These are phyloP conservation scores for Quercus lobata DNA, from an alignment of 331 rosid genomes.

Conservation along the genomic window DNA sequence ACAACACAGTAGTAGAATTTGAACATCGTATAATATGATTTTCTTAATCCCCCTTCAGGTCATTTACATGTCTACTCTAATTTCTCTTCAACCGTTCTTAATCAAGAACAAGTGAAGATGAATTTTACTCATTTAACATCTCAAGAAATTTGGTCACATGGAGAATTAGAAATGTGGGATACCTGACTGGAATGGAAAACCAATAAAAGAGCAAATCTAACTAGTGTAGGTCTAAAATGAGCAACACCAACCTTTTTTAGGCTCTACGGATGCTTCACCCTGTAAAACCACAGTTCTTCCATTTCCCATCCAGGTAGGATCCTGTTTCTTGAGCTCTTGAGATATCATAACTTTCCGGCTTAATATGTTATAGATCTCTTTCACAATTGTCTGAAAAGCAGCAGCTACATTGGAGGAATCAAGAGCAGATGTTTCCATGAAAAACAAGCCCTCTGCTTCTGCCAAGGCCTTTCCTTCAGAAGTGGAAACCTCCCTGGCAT, in stretches of 20 bases:
- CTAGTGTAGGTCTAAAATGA: slow-evolving; percentile 25
- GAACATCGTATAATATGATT: slow-evolving; percentile 19
- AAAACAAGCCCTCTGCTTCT: slow-evolving; percentile 54
- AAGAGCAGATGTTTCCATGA: slow-evolving; percentile 59
- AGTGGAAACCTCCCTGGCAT: slow-evolving; percentile 55
- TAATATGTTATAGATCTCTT: slow-evolving; percentile 53
- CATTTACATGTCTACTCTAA: slow-evolving; percentile 34
- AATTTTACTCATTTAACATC: slow-evolving; percentile 18
- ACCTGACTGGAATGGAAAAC: slow-evolving; percentile 1
- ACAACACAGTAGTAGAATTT: neutral
- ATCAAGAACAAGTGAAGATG: slow-evolving; percentile 1
- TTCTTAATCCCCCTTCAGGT: slow-evolving; percentile 19
- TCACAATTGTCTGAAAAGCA: slow-evolving; percentile 57
- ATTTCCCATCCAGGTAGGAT: slow-evolving; percentile 32
- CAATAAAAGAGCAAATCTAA: slow-evolving; percentile 4
- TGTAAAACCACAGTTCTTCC: slow-evolving; percentile 50
- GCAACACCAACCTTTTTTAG: slow-evolving; percentile 49
- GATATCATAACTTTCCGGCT: slow-evolving; percentile 58
- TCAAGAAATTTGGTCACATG: slow-evolving; percentile 21
- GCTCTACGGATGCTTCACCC: slow-evolving; percentile 32
- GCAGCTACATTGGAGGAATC: slow-evolving; percentile 52
- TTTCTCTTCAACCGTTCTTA: slow-evolving; percentile 20
- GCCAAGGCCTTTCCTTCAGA: slow-evolving; percentile 55
- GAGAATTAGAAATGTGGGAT: slow-evolving; percentile 12
- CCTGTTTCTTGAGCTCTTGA: slow-evolving; percentile 53